phyloP scores from a whole-genome alignment of 2,329 filamentous ascomycete genomes.

The Trichoderma atroviride region DNA sequence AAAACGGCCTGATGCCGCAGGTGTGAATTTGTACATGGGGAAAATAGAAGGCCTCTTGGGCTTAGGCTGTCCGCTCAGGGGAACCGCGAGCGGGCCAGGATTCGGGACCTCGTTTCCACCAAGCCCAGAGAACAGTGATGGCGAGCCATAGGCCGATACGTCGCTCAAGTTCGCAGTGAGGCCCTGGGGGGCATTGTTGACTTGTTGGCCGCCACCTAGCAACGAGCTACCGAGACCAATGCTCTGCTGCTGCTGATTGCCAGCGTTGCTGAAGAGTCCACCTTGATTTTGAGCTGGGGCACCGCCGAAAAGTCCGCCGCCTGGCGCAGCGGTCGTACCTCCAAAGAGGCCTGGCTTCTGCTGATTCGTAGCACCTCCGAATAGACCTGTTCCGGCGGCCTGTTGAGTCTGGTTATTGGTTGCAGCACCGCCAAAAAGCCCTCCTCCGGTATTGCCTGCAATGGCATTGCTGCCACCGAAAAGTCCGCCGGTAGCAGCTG shows the following conservation, averaged over 20 bases:
- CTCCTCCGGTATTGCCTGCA: slow-evolving; percentile 42
- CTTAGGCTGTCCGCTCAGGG: slow-evolving; percentile 74
- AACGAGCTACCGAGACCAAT: slow-evolving; percentile 55
- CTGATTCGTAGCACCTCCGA: slow-evolving; percentile 48
- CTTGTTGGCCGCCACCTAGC: slow-evolving; percentile 58
- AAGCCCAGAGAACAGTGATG: slow-evolving; percentile 80
- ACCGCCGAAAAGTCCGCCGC: slow-evolving; percentile 58
- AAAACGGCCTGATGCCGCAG: slow-evolving; percentile 75
- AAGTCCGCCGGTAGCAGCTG: slow-evolving; percentile 42
- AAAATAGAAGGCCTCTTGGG: slow-evolving; percentile 77
- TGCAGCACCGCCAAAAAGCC: slow-evolving; percentile 49
- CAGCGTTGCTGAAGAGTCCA: slow-evolving; percentile 50
- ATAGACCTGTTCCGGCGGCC: slow-evolving; percentile 51
- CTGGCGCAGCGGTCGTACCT: slow-evolving; percentile 45
- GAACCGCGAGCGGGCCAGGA: slow-evolving; percentile 88
- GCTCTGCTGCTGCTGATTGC: slow-evolving; percentile 54
- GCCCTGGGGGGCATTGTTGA: slow-evolving; percentile 58
- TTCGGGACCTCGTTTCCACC: slow-evolving; percentile 64
- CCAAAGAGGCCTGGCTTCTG: slow-evolving; percentile 58
- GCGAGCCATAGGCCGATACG: slow-evolving; percentile 85
- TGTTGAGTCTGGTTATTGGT: slow-evolving; percentile 43
- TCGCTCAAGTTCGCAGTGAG: slow-evolving; percentile 81
- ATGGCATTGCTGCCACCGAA: slow-evolving; percentile 44
- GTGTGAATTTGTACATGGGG: slow-evolving; percentile 85
- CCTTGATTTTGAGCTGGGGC: slow-evolving; percentile 51